Conservation (phyloP, 495 filamentous ascomycete genomes). For the Cryomyces antarcticus region DNA sequence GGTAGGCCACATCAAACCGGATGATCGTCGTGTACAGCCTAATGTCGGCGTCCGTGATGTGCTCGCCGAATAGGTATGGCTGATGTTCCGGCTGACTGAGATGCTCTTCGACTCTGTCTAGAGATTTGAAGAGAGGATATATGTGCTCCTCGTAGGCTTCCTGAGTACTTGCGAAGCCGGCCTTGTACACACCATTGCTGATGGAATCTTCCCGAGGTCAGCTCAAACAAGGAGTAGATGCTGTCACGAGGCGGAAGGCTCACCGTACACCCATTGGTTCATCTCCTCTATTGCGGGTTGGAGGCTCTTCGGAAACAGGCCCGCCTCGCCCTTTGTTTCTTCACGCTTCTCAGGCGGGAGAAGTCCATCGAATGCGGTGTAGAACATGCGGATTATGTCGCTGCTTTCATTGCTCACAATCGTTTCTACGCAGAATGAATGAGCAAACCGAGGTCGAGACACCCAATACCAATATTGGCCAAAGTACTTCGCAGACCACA, state of each 20-base stretch:
- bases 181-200: constrained; percentile 40
- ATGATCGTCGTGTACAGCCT: constrained; percentile 42
- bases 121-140: constrained; percentile 35
- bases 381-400: constrained; percentile 20
- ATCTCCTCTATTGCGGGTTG: constrained; percentile 36
- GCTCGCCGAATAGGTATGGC: constrained; percentile 42
- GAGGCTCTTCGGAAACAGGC: constrained; percentile 36
- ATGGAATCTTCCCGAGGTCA: not conserved
- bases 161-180: constrained; percentile 44
- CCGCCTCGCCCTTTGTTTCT: constrained; percentile 23
- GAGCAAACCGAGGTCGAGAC: no score
- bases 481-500: no score
- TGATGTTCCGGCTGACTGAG: constrained; percentile 26
- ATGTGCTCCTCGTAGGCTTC: constrained; percentile 41
- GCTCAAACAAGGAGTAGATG: no score
- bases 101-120: constrained; percentile 43
- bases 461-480: no score
- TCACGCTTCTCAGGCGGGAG: constrained; percentile 24
- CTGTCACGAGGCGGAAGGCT: not conserved
- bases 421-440: constrained; percentile 6
- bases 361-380: constrained; percentile 30
- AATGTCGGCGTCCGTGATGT: constrained; percentile 49
- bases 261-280: constrained; percentile 44
- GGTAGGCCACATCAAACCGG: constrained; percentile 48
- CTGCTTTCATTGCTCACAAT: constrained; percentile 20